phyloP scores from a whole-genome alignment of 2,329 filamentous ascomycete genomes.

The Trichoderma breve region DNA sequence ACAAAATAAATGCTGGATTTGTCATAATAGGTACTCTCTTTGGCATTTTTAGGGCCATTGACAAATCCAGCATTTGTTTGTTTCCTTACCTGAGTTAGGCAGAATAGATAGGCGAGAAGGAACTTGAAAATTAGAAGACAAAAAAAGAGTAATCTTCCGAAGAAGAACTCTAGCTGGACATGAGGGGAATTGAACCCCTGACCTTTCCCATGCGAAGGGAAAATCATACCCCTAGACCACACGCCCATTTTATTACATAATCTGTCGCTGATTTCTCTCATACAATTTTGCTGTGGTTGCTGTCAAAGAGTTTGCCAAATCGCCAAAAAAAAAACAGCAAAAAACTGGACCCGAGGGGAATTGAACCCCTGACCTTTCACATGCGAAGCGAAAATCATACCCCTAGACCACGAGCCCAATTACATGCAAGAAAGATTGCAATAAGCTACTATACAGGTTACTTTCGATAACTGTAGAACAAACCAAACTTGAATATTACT shows the following conservation, averaged over 20 bases:
- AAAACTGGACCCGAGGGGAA: conserved; percentile 14
- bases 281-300: background rate
- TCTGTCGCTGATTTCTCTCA: background rate
- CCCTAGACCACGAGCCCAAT: conserved; percentile 15
- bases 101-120: background rate
- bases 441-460: background rate
- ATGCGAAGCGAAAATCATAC: conserved; percentile 18
- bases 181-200: conserved; percentile 17
- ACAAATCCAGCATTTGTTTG: accelerated
- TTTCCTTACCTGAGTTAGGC: background rate
- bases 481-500: background rate
- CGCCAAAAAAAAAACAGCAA: background rate
- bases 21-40: background rate
- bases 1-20: background rate
- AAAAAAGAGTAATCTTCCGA: background rate
- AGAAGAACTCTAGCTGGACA: background rate
- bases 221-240: conserved; percentile 18
- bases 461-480: background rate
- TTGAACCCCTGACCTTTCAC: conserved; percentile 18
- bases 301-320: background rate
- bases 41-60: background rate
- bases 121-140: background rate
- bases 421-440: accelerated
- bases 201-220: conserved; percentile 16
- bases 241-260: conserved; percentile 8